Evolutionary conservation across 176 grass and related monocot species (phyloP), one percentile per base, ranked within the genome.

Genomic region (Calamus simplicifolius): DNA sequence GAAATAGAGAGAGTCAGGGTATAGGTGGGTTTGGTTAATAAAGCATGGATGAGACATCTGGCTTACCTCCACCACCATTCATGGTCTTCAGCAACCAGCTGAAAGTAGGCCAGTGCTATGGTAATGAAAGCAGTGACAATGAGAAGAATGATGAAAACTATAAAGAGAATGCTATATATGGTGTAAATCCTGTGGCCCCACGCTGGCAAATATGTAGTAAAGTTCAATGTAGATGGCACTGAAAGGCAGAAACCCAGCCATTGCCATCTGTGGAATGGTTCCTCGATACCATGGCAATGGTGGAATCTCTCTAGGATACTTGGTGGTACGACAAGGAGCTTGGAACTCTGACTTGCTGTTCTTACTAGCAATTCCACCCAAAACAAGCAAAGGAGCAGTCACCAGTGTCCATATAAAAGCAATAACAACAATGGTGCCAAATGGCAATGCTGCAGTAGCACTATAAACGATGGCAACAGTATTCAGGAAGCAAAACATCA

Each of bases 31-130:
- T 43, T 43, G 8, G 1, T 43, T 43, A 43, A 12, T 10, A 13
- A 43, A 43, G 35, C 35, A 43, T 7, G 35, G 35, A 43, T 43
- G 7, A 43, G 12, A 13, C 35, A 43, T 43, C 8, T 12, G 64
- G 21, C 27, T 23, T 87, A 96, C 92, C 92, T 96, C 92, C 92
- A 96, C 92, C 92, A 96, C 92, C 92, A 96, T 16, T 96, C 92
- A 72, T 96, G 92, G 70, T 96, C 92, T 84, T 96, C 92, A 66
- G 91, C 80, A 66, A 86, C 91, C 79, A 96, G 87, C 63, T 96
- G 91, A 69, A 96, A 96, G 86, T 96, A 96, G 7, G 91, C 90
- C 78, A 96, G 70, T 30, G 87, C 91, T 74, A 96, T 81, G 23
- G 91, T 96, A 67, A 96, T 96, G 70, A 90, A 96, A 35, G 91